phyloP scores from a whole-genome alignment of 371 early-diverging fungal species.

The Apophysomyces sp. region DNA sequence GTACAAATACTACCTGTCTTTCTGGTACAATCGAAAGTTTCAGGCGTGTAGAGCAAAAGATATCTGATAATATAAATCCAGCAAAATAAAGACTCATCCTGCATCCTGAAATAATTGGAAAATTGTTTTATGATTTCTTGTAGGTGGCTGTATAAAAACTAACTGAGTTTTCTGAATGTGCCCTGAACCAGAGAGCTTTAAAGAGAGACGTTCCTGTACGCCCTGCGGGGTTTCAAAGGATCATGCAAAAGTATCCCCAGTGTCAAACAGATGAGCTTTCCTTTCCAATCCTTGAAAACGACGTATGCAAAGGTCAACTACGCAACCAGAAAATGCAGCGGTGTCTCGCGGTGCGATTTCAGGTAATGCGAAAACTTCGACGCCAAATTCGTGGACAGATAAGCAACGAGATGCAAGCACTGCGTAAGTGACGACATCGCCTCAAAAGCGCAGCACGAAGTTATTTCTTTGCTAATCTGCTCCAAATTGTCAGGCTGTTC shows the following conservation, averaged over 20 bases:
- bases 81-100: no score
- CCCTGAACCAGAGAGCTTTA: no score
- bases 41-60: no score
- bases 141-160: no score
- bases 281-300: background rate
- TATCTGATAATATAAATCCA: no score
- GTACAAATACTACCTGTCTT: no score
- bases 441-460: background rate
- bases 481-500: conserved; percentile 19
- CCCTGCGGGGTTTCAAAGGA: background rate
- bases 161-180: no score
- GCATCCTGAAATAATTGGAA: no score
- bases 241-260: background rate
- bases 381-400: background rate
- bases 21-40: no score
- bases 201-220: background rate
- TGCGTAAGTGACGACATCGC: conserved; percentile 7
- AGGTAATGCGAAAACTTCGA: background rate
- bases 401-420: conserved; percentile 16
- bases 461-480: background rate
- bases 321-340: background rate
- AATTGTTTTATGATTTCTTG: no score
- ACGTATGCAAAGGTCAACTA: background rate
- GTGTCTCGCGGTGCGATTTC: background rate
- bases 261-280: background rate